phyloP scores from a whole-genome alignment of 331 rosid genomes.

The Ulmus americana region DNA sequence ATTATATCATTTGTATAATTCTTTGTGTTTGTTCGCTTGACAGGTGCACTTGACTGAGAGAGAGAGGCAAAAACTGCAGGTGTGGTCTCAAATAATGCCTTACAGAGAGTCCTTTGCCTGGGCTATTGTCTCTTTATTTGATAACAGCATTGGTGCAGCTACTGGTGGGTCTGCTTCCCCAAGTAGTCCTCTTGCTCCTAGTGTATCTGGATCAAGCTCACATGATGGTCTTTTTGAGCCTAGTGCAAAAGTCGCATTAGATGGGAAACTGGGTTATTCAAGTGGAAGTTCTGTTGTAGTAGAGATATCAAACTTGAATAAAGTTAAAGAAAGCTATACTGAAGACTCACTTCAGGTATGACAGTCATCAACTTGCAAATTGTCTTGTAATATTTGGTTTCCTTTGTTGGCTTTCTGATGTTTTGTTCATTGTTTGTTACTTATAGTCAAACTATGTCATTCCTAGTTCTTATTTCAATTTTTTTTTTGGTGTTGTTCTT shows the following conservation, averaged over 20 bases:
- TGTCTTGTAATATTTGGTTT: neutral
- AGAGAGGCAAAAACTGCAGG: constrained; percentile 97
- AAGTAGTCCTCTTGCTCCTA: constrained; percentile 97
- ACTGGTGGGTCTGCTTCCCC: constrained; percentile 99
- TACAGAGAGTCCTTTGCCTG: constrained; percentile 96
- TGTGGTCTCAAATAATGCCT: constrained; percentile 99
- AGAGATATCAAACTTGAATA: constrained; percentile 79
- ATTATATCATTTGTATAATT: constrained; percentile 1
- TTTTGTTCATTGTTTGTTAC: neutral
- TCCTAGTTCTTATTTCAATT: constrained; percentile 11
- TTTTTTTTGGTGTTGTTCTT: constrained; percentile 14
- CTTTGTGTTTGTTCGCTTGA: constrained; percentile 23
- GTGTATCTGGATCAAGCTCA: constrained; percentile 75
- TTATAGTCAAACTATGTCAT: neutral
- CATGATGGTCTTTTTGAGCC: constrained; percentile 96
- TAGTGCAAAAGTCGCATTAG: constrained; percentile 71
- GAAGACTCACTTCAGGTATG: constrained; percentile 91
- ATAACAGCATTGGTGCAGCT: constrained; percentile 84
- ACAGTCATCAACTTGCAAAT: neutral
- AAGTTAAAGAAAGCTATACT: constrained; percentile 89
- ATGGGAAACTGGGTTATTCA: constrained; percentile 80
- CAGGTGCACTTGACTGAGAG: constrained; percentile 91
- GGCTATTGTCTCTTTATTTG: constrained; percentile 94
- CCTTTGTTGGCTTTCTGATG: neutral
- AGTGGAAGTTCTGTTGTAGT: constrained; percentile 83